Conservation (phyloP, 202 grass and related monocot species). For the Digitaria exilis region DNA sequence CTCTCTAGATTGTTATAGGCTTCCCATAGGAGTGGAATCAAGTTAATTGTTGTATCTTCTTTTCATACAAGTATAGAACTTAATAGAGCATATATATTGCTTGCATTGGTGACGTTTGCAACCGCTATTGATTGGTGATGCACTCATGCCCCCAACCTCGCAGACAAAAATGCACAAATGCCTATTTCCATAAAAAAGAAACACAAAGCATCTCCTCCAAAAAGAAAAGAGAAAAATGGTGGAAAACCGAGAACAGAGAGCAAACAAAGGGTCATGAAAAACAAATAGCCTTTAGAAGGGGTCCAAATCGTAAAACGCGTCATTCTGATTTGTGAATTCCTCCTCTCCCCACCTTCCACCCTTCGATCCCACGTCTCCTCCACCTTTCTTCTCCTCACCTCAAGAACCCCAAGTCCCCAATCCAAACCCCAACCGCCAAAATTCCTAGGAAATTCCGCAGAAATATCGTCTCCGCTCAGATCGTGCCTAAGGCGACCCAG, state of each 20-base stretch:
- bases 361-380: conserved; percentile 53
- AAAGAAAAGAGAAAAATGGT: neutral
- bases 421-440: conserved; percentile 38
- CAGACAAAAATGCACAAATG: neutral
- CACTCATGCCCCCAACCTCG: neutral
- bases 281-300: neutral
- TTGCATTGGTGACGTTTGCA: neutral
- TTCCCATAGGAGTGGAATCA: neutral
- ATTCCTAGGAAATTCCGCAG: conserved; percentile 1
- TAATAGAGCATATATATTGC: neutral
- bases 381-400: conserved; percentile 33
- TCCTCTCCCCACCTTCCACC: conserved; percentile 34
- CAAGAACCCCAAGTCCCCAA: conserved; percentile 42
- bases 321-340: conserved; percentile 40
- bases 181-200: neutral
- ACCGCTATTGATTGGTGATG: neutral
- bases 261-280: neutral
- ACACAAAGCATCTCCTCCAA: neutral
- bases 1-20: neutral
- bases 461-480: conserved; percentile 12
- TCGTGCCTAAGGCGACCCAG: conserved; percentile 34
- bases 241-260: no score
- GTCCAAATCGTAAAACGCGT: conserved; percentile 22
- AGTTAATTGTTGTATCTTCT: neutral
- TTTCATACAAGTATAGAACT: neutral